phyloP scores from a whole-genome alignment of 2,329 filamentous ascomycete species.

The Anthostomella pinea region DNA sequence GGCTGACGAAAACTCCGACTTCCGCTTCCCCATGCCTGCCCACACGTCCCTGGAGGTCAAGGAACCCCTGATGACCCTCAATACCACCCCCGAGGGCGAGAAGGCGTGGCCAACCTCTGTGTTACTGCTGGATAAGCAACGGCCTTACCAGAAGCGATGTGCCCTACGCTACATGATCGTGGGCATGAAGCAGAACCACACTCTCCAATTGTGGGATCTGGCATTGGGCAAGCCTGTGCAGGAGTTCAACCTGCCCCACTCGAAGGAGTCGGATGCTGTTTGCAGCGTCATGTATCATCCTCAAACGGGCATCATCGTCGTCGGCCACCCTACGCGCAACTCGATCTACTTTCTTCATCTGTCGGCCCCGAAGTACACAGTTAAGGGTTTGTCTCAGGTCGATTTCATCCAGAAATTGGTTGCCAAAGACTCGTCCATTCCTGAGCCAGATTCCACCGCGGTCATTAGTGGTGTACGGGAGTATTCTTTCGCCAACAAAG shows the following conservation, averaged over 20 bases:
- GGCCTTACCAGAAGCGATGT: constrained; percentile 84
- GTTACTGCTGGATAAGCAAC: constrained; percentile 91
- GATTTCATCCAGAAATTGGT: constrained; percentile 79
- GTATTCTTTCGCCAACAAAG: constrained; percentile 85
- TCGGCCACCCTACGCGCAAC: constrained; percentile 95
- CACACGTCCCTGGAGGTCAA: constrained; percentile 71
- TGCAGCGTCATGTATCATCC: constrained; percentile 96
- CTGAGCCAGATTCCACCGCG: constrained; percentile 88
- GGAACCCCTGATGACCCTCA: constrained; percentile 80
- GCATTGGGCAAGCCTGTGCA: constrained; percentile 93
- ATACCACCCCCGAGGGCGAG: constrained; percentile 80
- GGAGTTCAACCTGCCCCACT: constrained; percentile 93
- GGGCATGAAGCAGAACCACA: constrained; percentile 98
- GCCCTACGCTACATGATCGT: constrained; percentile 94
- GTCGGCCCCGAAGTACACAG: constrained; percentile 87
- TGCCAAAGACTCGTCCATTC: constrained; percentile 67
- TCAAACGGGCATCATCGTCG: constrained; percentile 84
- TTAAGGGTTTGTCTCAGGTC: constrained; percentile 81
- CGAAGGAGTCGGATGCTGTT: constrained; percentile 94
- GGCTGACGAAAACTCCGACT: constrained; percentile 48
- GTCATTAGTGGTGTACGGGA: constrained; percentile 97
- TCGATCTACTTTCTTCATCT: constrained; percentile 96
- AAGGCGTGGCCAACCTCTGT: constrained; percentile 98
- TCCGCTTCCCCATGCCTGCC: constrained; percentile 50
- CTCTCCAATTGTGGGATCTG: constrained; percentile 96